Base-by-base conservation (phyloP, 345 rosid species). In the Corchorus olitorius region DNA sequence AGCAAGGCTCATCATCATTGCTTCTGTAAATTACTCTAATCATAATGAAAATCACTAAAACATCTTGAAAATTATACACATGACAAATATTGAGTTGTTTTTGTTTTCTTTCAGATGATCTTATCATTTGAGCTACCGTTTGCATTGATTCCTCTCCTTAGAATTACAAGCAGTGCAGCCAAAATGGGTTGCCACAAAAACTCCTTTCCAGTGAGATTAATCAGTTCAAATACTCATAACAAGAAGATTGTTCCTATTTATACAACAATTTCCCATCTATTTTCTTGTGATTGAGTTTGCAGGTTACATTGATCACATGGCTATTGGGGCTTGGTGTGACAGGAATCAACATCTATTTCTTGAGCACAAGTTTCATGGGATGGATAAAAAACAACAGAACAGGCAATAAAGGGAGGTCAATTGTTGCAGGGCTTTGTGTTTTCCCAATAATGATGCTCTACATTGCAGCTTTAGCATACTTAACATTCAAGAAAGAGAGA, bases 41-140 rank as follows among this genome's bases (percentile, higher is more conserved):
- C 41, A 19, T 20, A 54, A 22, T n/a, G 8, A 56, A 7, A 22
- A 9, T 0, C 5, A 17, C 16, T 53, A 17, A 17, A 17, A n/a
- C 9, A 54, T 3, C 58, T 16, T 17, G 58, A 1, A 54, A 54
- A 3, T 6, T 4, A 7, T 17, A 4, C 37, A 60, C 9, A 60
- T 14, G 13, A 8, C 4, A 60, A 22, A 39, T 39, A 39, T 39
- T 39, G 43, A 3, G 6, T 22, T 13, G n/a, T 20, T 0, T 4
- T 1, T 3, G 15, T 27, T 12, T 64, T 64, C 11, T 16, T 10
- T 79, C 83, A 89, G 90, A 87, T 87, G 89, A 84, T 86, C 52
- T 84, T 87, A 17, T 87, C 89, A 13, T 89, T 89, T 67, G 88
- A 87, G 34, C 87, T 89, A 27, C 92, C 92, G n/a, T 89, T 87